phyloP scores from a whole-genome alignment of 495 filamentous ascomycete species.

The Trichoderma erinaceum region DNA sequence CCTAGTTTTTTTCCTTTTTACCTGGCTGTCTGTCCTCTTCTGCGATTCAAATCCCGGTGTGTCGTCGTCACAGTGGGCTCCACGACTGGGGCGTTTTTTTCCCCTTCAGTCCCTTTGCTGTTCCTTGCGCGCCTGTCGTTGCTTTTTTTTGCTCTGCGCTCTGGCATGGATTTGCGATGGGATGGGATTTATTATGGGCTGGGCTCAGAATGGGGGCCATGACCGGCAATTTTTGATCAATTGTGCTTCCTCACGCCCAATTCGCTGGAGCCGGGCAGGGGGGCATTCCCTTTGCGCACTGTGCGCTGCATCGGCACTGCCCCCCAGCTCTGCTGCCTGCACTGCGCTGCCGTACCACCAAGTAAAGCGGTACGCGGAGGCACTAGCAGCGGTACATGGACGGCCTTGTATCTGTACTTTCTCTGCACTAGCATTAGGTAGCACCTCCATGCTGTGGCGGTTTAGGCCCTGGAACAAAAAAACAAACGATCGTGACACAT shows the following conservation, averaged over 20 bases:
- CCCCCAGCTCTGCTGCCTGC: constrained; percentile 12
- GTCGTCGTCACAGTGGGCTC: neutral
- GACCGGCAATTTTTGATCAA: neutral
- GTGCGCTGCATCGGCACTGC: constrained; percentile 1
- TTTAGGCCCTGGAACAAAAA: too few relatives aligned
- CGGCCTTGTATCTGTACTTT: neutral
- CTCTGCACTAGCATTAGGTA: neutral
- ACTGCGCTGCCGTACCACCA: neutral
- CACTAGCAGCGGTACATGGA: too few relatives aligned
- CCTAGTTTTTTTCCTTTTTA: neutral
- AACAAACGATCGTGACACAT: too few relatives aligned
- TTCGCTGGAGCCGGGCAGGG: neutral
- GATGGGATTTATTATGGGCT: constrained; percentile 6
- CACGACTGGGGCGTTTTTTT: neutral
- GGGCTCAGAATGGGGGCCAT: neutral
- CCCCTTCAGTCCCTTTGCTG: neutral
- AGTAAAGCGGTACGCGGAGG: too few relatives aligned
- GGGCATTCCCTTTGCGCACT: neutral
- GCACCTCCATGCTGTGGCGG: too few relatives aligned
- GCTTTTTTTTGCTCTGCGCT: neutral
- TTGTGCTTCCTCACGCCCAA: neutral
- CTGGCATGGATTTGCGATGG: constrained; percentile 10
- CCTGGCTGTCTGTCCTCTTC: neutral
- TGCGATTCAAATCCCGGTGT: neutral
- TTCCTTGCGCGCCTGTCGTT: neutral